Conservation (phyloP, 148 eudicot species). For the Amaranthus cruentus region DNA sequence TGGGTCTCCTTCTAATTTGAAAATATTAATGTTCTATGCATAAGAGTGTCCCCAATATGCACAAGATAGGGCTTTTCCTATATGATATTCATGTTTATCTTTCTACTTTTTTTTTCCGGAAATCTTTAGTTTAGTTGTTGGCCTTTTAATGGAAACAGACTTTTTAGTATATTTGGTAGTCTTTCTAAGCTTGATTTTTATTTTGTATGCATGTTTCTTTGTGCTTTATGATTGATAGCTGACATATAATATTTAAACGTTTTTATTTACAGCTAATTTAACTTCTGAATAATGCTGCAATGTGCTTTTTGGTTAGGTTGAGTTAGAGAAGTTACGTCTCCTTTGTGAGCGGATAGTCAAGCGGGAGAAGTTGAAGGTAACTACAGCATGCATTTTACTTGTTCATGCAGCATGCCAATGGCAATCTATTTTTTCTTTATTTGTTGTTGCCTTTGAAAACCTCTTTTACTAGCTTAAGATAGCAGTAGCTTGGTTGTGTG, state of each 20-base stretch:
- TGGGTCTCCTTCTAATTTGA: no score
- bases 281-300: neutral
- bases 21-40: no score
- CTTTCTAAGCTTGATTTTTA: neutral
- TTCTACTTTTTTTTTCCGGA: no score
- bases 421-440: neutral
- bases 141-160: no score
- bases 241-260: no score
- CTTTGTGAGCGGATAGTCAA: conserved; percentile 86
- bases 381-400: neutral
- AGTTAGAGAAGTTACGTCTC: conserved; percentile 89
- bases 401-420: neutral
- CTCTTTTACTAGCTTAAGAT: neutral
- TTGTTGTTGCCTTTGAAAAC: neutral
- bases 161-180: no score
- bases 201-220: neutral
- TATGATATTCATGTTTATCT: no score
- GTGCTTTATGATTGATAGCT: no score
- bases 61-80: no score
- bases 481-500: neutral
- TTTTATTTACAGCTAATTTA: no score
- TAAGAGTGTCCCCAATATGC: no score
- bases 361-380: conserved; percentile 92
- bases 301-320: conserved; percentile 53
- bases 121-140: no score